Evolutionary conservation across 768 basidiomycete genomes (phyloP), one percentile per base, ranked within the genome.

Genomic region (Gyrodon lividus): DNA sequence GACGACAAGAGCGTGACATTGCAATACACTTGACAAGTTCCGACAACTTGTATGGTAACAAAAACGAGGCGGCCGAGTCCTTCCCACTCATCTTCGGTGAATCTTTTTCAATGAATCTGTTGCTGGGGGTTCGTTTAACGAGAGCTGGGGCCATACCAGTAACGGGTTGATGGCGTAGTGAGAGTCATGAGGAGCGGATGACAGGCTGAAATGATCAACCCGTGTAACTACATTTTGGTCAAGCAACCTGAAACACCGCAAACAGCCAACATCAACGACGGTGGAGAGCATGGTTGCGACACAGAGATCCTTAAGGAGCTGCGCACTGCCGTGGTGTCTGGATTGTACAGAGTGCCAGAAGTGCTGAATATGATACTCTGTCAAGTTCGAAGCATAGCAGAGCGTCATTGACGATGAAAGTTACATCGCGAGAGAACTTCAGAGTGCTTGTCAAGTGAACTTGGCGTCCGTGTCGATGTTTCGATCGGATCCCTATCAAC

Each of bases 51-150:
- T n/a, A n/a, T n/a, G n/a, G n/a, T n/a, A n/a, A n/a, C n/a, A n/a
- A n/a, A n/a, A n/a, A n/a, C n/a, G n/a, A 95, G 60, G 7, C 78
- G 77, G 5, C 77, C 67, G 5, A 96, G 70, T 62, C 93, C 90
- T 52, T 89, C 89, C 91, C 91, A 95, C 48, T 74, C 73, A 12
- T 72, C 76, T 10, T 64, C 69, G 6, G 59, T 44, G 16, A 69
- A n/a, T n/a, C n/a, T n/a, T n/a, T n/a, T n/a, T n/a, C n/a, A n/a
- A n/a, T n/a, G n/a, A n/a, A 50, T n/a, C n/a, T n/a, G 7, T 65
- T 59, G 50, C 75, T 71, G 60, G 74, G 73, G n/a, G 52, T 54
- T 56, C 71, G 72, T 31, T 64, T 61, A 14, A 62, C 46, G 33
- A 76, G 73, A 33, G 83, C 77, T 24, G 80, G 77, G 12, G 89